Conservation (phyloP, 805 yeast genomes). For the Starmera dryadoides region DNA sequence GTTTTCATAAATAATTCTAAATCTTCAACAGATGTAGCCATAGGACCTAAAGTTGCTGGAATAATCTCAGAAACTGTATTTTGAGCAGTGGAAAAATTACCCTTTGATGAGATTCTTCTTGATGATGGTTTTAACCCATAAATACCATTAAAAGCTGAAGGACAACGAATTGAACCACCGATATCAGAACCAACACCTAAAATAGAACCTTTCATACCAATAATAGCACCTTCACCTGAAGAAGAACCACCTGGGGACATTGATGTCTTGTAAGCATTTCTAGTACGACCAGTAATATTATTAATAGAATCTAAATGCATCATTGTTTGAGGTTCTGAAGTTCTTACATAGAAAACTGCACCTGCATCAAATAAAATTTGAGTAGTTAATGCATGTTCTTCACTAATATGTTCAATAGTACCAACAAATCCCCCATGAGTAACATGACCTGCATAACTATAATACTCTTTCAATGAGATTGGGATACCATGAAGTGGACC, state of each 20-base stretch:
- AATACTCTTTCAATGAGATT: slow-evolving; percentile 60
- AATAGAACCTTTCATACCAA: slow-evolving; percentile 52
- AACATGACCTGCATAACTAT: slow-evolving; percentile 42
- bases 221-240: slow-evolving; percentile 65
- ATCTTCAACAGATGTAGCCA: slow-evolving; percentile 59
- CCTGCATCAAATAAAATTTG: slow-evolving; percentile 26
- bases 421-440: slow-evolving; percentile 58
- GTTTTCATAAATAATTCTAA: slow-evolving; percentile 60
- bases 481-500: slow-evolving; percentile 73
- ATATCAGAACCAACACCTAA: slow-evolving; percentile 66
- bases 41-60: slow-evolving; percentile 61
- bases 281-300: slow-evolving; percentile 51
- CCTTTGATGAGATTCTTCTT: slow-evolving; percentile 38
- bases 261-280: slow-evolving; percentile 49
- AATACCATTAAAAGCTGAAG: slow-evolving; percentile 57
- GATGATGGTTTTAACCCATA: slow-evolving; percentile 58
- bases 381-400: slow-evolving; percentile 39
- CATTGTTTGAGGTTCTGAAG: slow-evolving; percentile 61
- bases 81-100: slow-evolving; percentile 6
- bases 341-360: slow-evolving; percentile 57
- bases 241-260: slow-evolving; percentile 66
- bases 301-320: slow-evolving; percentile 64
- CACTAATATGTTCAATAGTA: slow-evolving; percentile 37
- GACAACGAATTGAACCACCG: slow-evolving; percentile 65
- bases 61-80: slow-evolving; percentile 41